Base-by-base conservation (phyloP, 352 stramenopile genomes). In the Achlya hypogyna region DNA sequence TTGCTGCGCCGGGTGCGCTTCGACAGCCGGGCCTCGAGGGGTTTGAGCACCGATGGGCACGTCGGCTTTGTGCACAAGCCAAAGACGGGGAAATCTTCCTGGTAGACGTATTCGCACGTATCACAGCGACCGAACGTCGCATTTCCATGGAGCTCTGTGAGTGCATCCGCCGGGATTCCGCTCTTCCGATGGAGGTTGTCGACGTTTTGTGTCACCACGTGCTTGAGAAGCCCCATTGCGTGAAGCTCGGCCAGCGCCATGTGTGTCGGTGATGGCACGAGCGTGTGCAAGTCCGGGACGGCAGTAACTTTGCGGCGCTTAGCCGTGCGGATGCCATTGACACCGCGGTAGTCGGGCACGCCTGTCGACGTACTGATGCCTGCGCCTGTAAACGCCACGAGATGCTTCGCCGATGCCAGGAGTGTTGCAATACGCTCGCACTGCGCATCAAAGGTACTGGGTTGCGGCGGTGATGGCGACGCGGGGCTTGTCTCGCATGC, bases 131-230 rank as follows among this genome's bases (percentile, higher is more conserved):
- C 84, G 23, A 89, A 81, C 27, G 81, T 93, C 25, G 82, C 82
- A 70, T 93, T 93, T 31, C 84, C 84, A 45, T 93, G 84, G 51
- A 93, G 81, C 72, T 93, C 84, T 0, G 82, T 90, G 5, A 93
- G 58, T 5, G 68, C 75, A 6, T 58, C 63, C 0, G 80, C 69
- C 0, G 82, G 80, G 0, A 93, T 51, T 0, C 84, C 84, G 70
- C 84, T 93, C 72, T 93, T 93, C 8, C 88, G 56, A 65, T 93
- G 84, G 60, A 93, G 70, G 56, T 91, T 91, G 65, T 93, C 84
- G 8, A 91, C 82, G 63, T 93, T 93, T 69, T 93, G 84, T 2
- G 82, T 89, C 45, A 93, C 81, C 14, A 93, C 56, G 60, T 93
- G 75, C 73, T 91, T 89, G 14, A 93, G 56, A 47, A 72, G 84